Percentiles rank a stretch among this genome's conserved stretches.
These are phyloP conservation scores for Glonium stellatum DNA, from an alignment of 495 filamentous ascomycete genomes.

Conservation along the genomic window DNA sequence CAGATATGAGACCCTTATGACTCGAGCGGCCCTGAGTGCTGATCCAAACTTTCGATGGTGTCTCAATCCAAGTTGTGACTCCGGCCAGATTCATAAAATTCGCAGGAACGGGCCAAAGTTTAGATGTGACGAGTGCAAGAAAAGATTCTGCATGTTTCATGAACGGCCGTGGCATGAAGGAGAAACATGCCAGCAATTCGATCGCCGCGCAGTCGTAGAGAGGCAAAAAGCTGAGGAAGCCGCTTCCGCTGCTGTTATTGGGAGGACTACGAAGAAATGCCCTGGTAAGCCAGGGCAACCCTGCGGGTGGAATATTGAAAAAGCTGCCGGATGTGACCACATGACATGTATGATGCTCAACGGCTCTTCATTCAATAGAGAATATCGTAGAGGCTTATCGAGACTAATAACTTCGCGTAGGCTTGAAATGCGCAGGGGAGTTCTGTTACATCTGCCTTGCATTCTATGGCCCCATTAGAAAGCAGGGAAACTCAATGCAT, in stretches of 20 bases:
- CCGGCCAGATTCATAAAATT: conserved; percentile 3
- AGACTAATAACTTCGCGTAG: not conserved
- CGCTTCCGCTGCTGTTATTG: conserved; percentile 14
- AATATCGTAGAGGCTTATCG: not conserved
- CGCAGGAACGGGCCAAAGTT: conserved; percentile 13
- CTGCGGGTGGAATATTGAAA: conserved; percentile 31
- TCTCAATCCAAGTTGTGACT: conserved; percentile 2
- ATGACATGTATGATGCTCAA: conserved; percentile 22
- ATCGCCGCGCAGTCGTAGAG: conserved; percentile 15
- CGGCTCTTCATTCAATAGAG: not conserved
- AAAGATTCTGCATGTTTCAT: conserved; percentile 33
- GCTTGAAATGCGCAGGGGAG: conserved; percentile 13
- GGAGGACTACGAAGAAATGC: conserved; percentile 23
- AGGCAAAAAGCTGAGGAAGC: conserved; percentile 11
- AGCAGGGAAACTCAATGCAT: conserved; percentile 3
- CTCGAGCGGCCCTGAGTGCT: not conserved
- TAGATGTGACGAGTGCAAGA: conserved; percentile 31
- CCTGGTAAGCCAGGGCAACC: not conserved
- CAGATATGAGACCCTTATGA: conserved; percentile 7
- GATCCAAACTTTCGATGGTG: conserved; percentile 8
- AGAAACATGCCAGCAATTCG: conserved; percentile 33
- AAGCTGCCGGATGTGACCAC: conserved; percentile 29
- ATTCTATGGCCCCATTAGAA: not conserved
- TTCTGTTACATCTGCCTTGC: conserved; percentile 29
- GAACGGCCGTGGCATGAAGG: conserved; percentile 35